Conservation (phyloP, 495 filamentous ascomycete genomes). For the Neurospora cerealis region DNA sequence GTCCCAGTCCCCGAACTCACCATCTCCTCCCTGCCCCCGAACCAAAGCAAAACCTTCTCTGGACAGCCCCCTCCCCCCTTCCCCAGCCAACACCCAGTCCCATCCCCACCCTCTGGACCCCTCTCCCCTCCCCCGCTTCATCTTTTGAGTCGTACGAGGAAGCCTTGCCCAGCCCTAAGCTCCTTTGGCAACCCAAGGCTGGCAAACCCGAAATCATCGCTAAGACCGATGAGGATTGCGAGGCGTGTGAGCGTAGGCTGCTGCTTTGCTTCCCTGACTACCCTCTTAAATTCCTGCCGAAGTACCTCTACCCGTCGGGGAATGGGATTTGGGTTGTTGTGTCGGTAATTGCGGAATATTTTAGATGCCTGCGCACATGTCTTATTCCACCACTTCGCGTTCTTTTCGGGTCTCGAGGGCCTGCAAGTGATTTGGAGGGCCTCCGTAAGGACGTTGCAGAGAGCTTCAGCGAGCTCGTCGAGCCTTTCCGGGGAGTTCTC, state of each 20-base stretch:
- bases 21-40: constrained; percentile 1
- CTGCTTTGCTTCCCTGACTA: too few relatives aligned
- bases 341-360: too few relatives aligned
- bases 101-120: not conserved
- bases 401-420: too few relatives aligned
- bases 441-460: not conserved
- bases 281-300: too few relatives aligned
- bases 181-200: not conserved
- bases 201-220: not conserved
- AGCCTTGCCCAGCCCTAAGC: not conserved
- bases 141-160: not conserved
- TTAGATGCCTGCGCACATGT: too few relatives aligned
- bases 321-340: too few relatives aligned
- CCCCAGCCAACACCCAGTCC: not conserved
- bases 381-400: too few relatives aligned
- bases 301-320: too few relatives aligned
- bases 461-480: not conserved
- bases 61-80: not conserved
- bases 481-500: not conserved
- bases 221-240: constrained; percentile 13
- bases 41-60: not conserved
- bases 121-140: not conserved
- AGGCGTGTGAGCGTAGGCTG: constrained; percentile 5
- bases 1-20: too few relatives aligned
- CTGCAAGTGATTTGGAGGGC: too few relatives aligned